phyloP scores from a whole-genome alignment of 2,329 filamentous ascomycete species.

The Camillea tinctor region DNA sequence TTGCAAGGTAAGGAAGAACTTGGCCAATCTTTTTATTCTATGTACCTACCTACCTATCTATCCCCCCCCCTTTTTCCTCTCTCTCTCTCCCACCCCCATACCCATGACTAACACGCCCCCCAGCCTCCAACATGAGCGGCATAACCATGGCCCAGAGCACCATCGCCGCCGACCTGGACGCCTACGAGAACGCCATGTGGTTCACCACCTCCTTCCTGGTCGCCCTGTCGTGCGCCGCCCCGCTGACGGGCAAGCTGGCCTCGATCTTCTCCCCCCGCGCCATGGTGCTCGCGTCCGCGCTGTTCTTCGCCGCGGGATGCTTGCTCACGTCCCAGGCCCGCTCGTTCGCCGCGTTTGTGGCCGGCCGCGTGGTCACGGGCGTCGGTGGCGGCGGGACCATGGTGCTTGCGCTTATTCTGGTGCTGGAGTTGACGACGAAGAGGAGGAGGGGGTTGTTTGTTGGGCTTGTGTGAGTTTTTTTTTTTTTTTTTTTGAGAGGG shows the following conservation, averaged over 20 bases:
- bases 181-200: constrained; percentile 74
- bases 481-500: too few relatives aligned
- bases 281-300: constrained; percentile 62
- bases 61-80: background rate
- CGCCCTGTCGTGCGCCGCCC: constrained; percentile 60
- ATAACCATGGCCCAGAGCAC: constrained; percentile 78
- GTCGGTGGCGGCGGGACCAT: constrained; percentile 70
- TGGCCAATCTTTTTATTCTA: too few relatives aligned
- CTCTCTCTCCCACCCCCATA: background rate
- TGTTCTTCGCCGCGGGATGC: constrained; percentile 59
- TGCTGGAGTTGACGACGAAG: constrained; percentile 69
- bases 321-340: constrained; percentile 62
- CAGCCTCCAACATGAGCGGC: constrained; percentile 71
- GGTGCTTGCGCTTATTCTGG: constrained; percentile 71
- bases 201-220: constrained; percentile 76
- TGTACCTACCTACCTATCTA: background rate
- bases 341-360: constrained; percentile 61
- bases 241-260: constrained; percentile 69
- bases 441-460: constrained; percentile 70
- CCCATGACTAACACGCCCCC: background rate
- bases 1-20: constrained; percentile 53
- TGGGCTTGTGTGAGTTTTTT: constrained; percentile 55
- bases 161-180: constrained; percentile 72
- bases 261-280: constrained; percentile 69
- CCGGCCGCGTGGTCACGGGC: constrained; percentile 67